Percentiles rank a stretch among this genome's conserved stretches.
phyloP scores from a whole-genome alignment of 176 grass and related monocot genomes.

The Lolium perenne region DNA sequence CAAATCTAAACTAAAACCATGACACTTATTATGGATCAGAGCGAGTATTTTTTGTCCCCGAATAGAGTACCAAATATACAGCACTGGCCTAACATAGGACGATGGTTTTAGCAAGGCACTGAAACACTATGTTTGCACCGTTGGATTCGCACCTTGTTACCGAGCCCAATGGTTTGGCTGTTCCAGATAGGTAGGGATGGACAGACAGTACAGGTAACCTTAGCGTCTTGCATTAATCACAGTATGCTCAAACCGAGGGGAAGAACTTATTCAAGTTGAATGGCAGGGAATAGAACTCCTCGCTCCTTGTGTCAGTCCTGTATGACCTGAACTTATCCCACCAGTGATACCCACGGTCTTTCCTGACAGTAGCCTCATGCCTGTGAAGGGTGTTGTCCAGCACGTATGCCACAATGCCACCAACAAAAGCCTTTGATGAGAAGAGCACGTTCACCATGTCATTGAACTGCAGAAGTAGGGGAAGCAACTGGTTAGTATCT shows the following conservation, averaged over 20 bases:
- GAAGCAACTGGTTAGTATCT: conserved; percentile 12
- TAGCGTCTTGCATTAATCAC: conserved; percentile 26
- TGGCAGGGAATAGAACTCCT: conserved; percentile 93
- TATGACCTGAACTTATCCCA: conserved; percentile 95
- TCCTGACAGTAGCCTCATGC: conserved; percentile 57
- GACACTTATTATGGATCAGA: too few relatives aligned
- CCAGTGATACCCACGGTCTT: conserved; percentile 90
- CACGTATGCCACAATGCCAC: conserved; percentile 78
- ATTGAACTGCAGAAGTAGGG: conserved; percentile 72
- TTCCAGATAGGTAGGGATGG: conserved; percentile 37
- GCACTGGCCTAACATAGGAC: conserved; percentile 24
- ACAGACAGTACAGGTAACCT: conserved; percentile 34
- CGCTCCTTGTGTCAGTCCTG: conserved; percentile 77
- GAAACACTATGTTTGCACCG: conserved; percentile 33
- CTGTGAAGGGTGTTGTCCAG: conserved; percentile 91
- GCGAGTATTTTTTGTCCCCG: too few relatives aligned
- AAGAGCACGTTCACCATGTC: conserved; percentile 96
- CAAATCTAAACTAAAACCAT: too few relatives aligned
- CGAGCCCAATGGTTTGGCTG: conserved; percentile 33
- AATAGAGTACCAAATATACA: conserved; percentile 48
- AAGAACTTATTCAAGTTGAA: conserved; percentile 99
- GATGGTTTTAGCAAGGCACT: conserved; percentile 32
- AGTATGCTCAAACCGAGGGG: conserved; percentile 78
- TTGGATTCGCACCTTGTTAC: conserved; percentile 40
- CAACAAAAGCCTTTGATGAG: conserved; percentile 95